Percentiles rank a stretch among this genome's conserved stretches.
Conservation (phyloP, 1,284 basidiomycete species). For the Schizophyllum commune region DNA sequence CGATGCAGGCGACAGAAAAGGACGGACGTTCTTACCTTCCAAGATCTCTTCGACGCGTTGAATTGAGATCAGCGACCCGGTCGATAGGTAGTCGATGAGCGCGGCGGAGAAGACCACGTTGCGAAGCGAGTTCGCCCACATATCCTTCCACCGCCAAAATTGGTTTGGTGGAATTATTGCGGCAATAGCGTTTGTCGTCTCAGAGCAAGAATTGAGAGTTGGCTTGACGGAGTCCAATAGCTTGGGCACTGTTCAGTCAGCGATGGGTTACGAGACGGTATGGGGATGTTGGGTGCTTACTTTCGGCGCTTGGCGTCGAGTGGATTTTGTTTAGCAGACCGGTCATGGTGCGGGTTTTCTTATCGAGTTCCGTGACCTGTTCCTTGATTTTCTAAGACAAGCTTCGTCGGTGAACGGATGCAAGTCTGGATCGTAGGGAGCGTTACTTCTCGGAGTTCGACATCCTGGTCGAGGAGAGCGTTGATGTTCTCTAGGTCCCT, state of each 20-base stretch:
- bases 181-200: slow-evolving; percentile 43
- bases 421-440: not conserved
- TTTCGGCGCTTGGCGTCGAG: slow-evolving; percentile 53
- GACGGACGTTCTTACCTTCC: slow-evolving; percentile 45
- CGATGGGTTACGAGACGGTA: not conserved
- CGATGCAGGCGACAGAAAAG: slow-evolving; percentile 3
- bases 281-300: slow-evolving; percentile 30
- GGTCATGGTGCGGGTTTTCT: slow-evolving; percentile 56
- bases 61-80: slow-evolving; percentile 53
- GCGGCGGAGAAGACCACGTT: slow-evolving; percentile 60
- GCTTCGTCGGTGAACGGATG: slow-evolving; percentile 10
- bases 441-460: slow-evolving; percentile 43
- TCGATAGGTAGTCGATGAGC: slow-evolving; percentile 58
- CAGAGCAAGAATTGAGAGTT: slow-evolving; percentile 45
- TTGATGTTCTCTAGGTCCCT: slow-evolving; percentile 47
- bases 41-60: slow-evolving; percentile 43
- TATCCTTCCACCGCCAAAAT: slow-evolving; percentile 78
- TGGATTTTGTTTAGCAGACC: slow-evolving; percentile 70
- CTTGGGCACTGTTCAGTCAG: slow-evolving; percentile 39
- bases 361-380: slow-evolving; percentile 64
- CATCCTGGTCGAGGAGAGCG: slow-evolving; percentile 42
- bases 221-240: slow-evolving; percentile 51
- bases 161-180: slow-evolving; percentile 58
- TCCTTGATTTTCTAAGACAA: slow-evolving; percentile 63
- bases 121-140: slow-evolving; percentile 63